Conservation (phyloP, 768 basidiomycete species). For the Russula sp. region DNA sequence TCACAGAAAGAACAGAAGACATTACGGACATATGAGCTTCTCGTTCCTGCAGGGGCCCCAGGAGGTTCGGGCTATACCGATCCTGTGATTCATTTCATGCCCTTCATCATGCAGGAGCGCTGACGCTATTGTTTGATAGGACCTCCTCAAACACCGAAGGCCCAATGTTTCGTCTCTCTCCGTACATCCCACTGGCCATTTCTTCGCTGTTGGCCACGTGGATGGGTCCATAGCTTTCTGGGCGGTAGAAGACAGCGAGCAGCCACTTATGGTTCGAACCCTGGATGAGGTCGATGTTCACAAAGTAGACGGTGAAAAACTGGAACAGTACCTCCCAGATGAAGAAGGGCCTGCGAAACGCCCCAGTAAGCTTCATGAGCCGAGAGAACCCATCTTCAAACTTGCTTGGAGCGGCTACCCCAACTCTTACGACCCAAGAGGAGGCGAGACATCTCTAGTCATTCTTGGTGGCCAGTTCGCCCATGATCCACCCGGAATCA, state of each 20-base stretch:
- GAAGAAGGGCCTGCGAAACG: constrained; percentile 27
- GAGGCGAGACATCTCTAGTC: constrained; percentile 67
- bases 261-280: constrained; percentile 69
- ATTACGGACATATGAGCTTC: constrained; percentile 59
- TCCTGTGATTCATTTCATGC: constrained; percentile 36
- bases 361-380: constrained; percentile 16
- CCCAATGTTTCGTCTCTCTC: constrained; percentile 65
- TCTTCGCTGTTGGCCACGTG: constrained; percentile 73
- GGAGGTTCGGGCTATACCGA: constrained; percentile 63
- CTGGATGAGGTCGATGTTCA: constrained; percentile 52
- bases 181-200: constrained; percentile 67
- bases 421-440: constrained; percentile 54
- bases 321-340: constrained; percentile 37
- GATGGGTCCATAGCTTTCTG: constrained; percentile 85
- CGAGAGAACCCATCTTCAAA: constrained; percentile 79
- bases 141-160: constrained; percentile 63
- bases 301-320: constrained; percentile 41
- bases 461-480: constrained; percentile 70
- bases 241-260: constrained; percentile 71
- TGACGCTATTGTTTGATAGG: constrained; percentile 33
- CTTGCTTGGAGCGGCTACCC: constrained; percentile 78
- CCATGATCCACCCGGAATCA: constrained; percentile 54
- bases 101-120: neutral
- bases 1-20: constrained; percentile 46
- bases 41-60: constrained; percentile 74